Evolutionary conservation across 2,329 filamentous ascomycete species (phyloP), one percentile per base, ranked within the genome.

Genomic region (Sclerotinia nivalis): DNA sequence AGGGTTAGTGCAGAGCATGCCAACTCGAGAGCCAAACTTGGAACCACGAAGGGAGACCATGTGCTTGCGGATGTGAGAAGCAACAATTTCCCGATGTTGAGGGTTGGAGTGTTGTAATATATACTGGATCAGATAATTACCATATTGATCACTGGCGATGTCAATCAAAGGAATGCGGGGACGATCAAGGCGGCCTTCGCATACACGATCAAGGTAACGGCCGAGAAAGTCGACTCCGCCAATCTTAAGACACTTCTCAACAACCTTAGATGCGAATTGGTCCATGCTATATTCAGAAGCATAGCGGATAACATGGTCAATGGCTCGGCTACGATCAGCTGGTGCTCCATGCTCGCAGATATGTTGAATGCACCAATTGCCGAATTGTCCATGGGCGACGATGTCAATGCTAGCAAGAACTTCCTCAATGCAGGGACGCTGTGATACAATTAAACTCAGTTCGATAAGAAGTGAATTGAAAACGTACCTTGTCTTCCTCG

Each of bases 311-410:
- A 99, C 95, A 80, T 98, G 95, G 75, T 99, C 95, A 77, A 97
- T 91, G 58, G 96, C 96, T 75, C 94, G 91, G 81, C 91, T 95
- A 76, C 95, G 94, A 81, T 99, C 96, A 54, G 91, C 89, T 45
- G 94, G 91, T 70, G 91, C 91, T 65, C 96, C 95, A 79, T 99
- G 96, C 81, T 99, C 96, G 81, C 96, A 99, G 76, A 99, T 93
- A 81, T 99, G 96, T 82, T 99, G 96, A 77, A 99, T 98, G 83
- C 96, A 99, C 96, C 96, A 99, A 80, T 99, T 99, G 69, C 96
- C 96, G 79, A 99, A 99, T 79, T 99, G 96, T 37, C 96, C 96
- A 79, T 97, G 95, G 71, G 96, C 92, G 77, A 99, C 93, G 72
- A 97, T 92, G 81, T 99, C 93, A 76, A 99, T 97, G 79, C 96